A percentile compares a stretch with the other conserved stretches of the same genome.
Conservation (phyloP, 2,329 filamentous ascomycete genomes). For the Acephala macrosclerotiorum region DNA sequence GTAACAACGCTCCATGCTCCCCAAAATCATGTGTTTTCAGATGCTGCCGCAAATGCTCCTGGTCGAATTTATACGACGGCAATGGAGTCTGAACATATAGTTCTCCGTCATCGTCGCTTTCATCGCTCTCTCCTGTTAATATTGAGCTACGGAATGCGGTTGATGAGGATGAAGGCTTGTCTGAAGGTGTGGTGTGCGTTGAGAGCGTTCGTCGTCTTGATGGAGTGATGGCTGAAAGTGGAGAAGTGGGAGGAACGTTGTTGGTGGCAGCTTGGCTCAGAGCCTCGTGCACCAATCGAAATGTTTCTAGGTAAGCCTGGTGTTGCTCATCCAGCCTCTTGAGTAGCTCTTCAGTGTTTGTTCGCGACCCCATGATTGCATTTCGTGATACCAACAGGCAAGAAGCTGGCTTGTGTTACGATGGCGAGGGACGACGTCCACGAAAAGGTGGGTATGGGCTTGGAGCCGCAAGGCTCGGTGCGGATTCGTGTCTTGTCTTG, state of each 20-base stretch:
- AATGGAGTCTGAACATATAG: conserved; percentile 51
- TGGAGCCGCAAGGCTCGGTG: neutral
- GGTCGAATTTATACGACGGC: conserved; percentile 48
- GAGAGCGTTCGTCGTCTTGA: conserved; percentile 21
- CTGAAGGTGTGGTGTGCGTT: conserved; percentile 24
- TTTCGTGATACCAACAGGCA: neutral
- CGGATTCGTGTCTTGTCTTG: neutral
- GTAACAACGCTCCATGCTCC: conserved; percentile 48
- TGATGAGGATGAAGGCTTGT: conserved; percentile 19
- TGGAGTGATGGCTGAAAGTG: conserved; percentile 11
- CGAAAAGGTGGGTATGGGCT: neutral
- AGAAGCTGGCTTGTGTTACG: neutral
- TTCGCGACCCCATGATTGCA: neutral
- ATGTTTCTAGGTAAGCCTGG: conserved; percentile 38
- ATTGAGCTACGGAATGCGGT: conserved; percentile 32
- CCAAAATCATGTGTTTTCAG: conserved; percentile 52
- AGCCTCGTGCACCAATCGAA: conserved; percentile 37
- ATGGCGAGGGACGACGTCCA: neutral
- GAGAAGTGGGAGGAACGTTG: neutral
- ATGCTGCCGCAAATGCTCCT: conserved; percentile 53
- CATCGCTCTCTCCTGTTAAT: conserved; percentile 45
- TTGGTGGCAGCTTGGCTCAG: conserved; percentile 25
- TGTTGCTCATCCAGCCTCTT: conserved; percentile 38
- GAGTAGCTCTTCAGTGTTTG: conserved; percentile 35
- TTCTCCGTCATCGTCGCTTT: conserved; percentile 47